Conservation (phyloP, 768 basidiomycete species). For the Tylopilus cervinicoccineus region DNA sequence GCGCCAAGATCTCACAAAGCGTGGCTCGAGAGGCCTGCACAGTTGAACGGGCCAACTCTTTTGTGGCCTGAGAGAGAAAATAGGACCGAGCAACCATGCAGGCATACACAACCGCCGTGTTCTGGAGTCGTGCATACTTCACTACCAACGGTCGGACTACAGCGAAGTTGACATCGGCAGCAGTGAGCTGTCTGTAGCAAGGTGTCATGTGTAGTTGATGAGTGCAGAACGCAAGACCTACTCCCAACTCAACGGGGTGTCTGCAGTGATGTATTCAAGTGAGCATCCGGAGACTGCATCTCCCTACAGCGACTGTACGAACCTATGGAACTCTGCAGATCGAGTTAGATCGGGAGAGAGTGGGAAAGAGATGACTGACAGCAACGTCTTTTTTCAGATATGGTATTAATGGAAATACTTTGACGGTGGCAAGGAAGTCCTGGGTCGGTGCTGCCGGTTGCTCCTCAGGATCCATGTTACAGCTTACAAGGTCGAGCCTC, state of each 20-base stretch:
- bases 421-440: slow-evolving; percentile 56
- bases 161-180: slow-evolving; percentile 78
- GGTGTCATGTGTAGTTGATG: not conserved
- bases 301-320: slow-evolving; percentile 1
- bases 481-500: not conserved
- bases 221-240: slow-evolving; percentile 35
- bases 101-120: slow-evolving; percentile 71
- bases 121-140: slow-evolving; percentile 75
- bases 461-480: slow-evolving; percentile 36
- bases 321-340: slow-evolving; percentile 27
- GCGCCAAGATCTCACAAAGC: slow-evolving; percentile 84
- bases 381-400: slow-evolving; percentile 65
- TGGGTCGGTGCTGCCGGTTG: slow-evolving; percentile 48
- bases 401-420: slow-evolving; percentile 80
- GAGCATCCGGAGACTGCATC: not conserved
- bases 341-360: slow-evolving; percentile 8
- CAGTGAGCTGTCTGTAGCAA: slow-evolving; percentile 64
- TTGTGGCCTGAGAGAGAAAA: slow-evolving; percentile 65
- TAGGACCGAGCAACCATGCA: slow-evolving; percentile 76
- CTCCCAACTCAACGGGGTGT: slow-evolving; percentile 79
- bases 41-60: slow-evolving; percentile 72
- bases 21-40: slow-evolving; percentile 70
- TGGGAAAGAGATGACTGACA: slow-evolving; percentile 41
- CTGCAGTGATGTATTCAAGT: slow-evolving; percentile 31
- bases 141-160: slow-evolving; percentile 73